Base-by-base conservation (phyloP, 2,329 filamentous ascomycete genomes). In the Pseudogymnoascus sp. region DNA sequence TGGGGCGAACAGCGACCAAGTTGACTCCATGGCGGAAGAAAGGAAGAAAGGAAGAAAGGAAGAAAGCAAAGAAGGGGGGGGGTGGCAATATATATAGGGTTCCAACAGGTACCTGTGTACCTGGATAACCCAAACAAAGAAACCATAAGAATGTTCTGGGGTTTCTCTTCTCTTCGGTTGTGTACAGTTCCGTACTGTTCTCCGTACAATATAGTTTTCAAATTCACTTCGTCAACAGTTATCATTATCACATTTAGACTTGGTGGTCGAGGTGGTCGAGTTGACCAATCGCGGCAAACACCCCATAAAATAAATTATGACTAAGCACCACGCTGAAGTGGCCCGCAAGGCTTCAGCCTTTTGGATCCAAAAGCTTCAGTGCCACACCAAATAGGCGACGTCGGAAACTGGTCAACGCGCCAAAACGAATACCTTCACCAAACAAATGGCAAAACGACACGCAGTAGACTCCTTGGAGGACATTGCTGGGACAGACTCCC, bases 401-500 rank as follows among this genome's bases (percentile, higher is more conserved):
- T 57, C 28, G 51, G n/a, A 57, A 57, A 34, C 51, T 36, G 5
- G n/a, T 57, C 51, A 57, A 57, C 51, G 51, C 51, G 51, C 34
- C 51, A 57, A 23, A 57, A 34, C 51, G 28, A 34, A 57, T 57
- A 57, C 6, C 4, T 25, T 16, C n/a, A 34, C 51, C 28, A 19
- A 19, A 34, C 51, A 60, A 28, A 79, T 79, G 79, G 76, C 77
- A 62, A 87, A 88, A 77, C 81, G 85, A 66, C 81, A 81, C 64
- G 85, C 85, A 64, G 80, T 81, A 31, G 84, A 87, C 73, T 78
- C 83, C 45, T 78, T 88, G 41, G 85, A 86, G 39, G 83, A 86
- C 66, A 73, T 84, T 51, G 75, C 76, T 39, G 83, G 78, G 63
- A 74, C 81, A 64, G 81, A 78, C 60, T 86, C 85, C 34, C 85